Conservation (phyloP, 169 alveolate species). For the Cryptosporidium bovis region DNA sequence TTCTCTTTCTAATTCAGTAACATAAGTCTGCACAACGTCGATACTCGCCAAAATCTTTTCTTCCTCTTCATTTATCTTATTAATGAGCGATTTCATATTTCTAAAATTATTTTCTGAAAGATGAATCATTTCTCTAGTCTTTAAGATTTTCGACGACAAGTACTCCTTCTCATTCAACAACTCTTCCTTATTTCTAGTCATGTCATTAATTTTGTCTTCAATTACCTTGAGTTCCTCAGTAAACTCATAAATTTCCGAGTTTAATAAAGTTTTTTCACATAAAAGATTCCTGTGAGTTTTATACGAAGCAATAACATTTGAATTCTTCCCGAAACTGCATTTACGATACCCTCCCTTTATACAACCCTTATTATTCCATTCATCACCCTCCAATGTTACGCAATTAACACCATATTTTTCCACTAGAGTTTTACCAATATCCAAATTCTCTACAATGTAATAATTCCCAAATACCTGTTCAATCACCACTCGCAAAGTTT, state of each 20-base stretch:
- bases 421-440: conserved; percentile 14
- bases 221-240: not conserved
- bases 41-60: conserved; percentile 21
- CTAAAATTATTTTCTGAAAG: conserved; percentile 34
- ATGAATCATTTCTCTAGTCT: conserved; percentile 66
- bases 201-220: conserved; percentile 19
- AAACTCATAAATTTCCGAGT: not conserved
- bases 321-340: too few species aligned
- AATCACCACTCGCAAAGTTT: conserved; percentile 7
- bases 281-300: not conserved
- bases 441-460: conserved; percentile 48
- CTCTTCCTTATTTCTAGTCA: conserved; percentile 13
- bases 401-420: conserved; percentile 50
- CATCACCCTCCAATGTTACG: conserved; percentile 68
- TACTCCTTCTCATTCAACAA: conserved; percentile 8
- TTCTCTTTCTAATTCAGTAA: conserved; percentile 25
- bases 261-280: not conserved
- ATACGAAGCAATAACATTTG: not conserved
- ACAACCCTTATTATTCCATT: conserved; percentile 63
- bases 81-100: conserved; percentile 37
- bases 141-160: conserved; percentile 21
- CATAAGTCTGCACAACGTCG: conserved; percentile 33
- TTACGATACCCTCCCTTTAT: conserved; percentile 54
- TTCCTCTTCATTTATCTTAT: conserved; percentile 49
- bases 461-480: conserved; percentile 72